Evolutionary conservation across 2,329 filamentous ascomycete species (phyloP).

Genomic region (Neopestalotiopsis clavispora): DNA sequence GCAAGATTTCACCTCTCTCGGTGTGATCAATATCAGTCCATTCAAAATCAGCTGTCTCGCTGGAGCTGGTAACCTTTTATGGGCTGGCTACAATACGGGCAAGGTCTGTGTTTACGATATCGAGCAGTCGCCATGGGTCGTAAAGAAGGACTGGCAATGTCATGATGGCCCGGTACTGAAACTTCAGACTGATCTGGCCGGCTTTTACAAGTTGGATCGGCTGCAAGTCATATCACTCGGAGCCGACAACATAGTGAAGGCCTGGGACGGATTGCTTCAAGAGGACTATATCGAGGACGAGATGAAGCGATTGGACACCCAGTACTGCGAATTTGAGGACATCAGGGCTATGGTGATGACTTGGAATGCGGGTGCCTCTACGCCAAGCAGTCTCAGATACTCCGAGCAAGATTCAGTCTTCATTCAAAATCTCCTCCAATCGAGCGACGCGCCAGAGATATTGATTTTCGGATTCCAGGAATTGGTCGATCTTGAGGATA

Average conservation of each 20-base stretch:
- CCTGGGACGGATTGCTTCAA: constrained; percentile 92
- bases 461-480: constrained; percentile 97
- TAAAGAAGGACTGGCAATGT: constrained; percentile 94
- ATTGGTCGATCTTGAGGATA: constrained; percentile 96
- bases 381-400: constrained; percentile 80
- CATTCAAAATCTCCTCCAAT: constrained; percentile 78
- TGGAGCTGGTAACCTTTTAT: constrained; percentile 81
- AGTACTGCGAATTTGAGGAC: constrained; percentile 87
- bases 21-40: constrained; percentile 82
- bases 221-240: constrained; percentile 87
- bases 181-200: constrained; percentile 78
- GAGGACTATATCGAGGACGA: constrained; percentile 92
- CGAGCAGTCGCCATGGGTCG: constrained; percentile 78
- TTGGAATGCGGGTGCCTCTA: constrained; percentile 97
- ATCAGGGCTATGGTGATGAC: constrained; percentile 83
- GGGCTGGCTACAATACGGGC: constrained; percentile 94
- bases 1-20: constrained; percentile 76
- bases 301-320: constrained; percentile 82
- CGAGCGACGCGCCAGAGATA: constrained; percentile 83
- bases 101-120: constrained; percentile 94
- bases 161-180: constrained; percentile 83
- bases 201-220: constrained; percentile 83
- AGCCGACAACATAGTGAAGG: constrained; percentile 79
- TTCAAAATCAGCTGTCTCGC: constrained; percentile 93
- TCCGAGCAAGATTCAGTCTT: constrained; percentile 75